Evolutionary conservation across 163 green algal species (phyloP), one percentile per base, ranked within the genome.

Genomic region (Scenedesmus sp.): DNA sequence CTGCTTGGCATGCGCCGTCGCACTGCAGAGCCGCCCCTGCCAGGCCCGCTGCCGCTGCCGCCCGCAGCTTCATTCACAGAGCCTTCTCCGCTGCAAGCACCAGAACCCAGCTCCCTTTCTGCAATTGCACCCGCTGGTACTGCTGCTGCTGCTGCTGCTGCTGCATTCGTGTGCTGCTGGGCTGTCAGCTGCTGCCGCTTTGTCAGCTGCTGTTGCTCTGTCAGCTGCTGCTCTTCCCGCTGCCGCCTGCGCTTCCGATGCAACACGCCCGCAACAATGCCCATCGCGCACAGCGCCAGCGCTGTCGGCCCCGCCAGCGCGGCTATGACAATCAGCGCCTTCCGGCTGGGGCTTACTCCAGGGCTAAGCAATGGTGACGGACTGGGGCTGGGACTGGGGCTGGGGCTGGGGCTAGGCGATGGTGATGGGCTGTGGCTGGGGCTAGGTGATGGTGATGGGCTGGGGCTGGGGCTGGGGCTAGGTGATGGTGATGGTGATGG

Each of bases 271-370:
- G 49, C 81, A 43, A 76, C n/a, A 35, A 86, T 46, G 3, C 81
- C 81, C 18, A 46, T 37, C 0, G 81, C 81, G 43, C 81, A 86
- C n/a, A 86, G 26, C 13, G 81, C 81, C 4, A 86, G 30, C 26
- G 46, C 81, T 76, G 81, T 43, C 22, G 81, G 81, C 20, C 30
- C 81, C 13, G 35, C 44, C 24, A 86, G 12, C 1, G 81, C 46
- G 2, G 81, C 81, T 44, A 86, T 35, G 7, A 85, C 44, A 68
- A 85, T 85, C 18, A 73, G 24, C 26, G 76, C 44, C 35, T 86
- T 86, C 12, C 33, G 30, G n/a, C 68, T n/a, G n/a, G n/a, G n/a
- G n/a, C n/a, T n/a, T n/a, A n/a, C n/a, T n/a, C n/a, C n/a, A n/a
- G n/a, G n/a, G n/a, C n/a, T 56, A n/a, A n/a, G n/a, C n/a, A n/a